Conservation (phyloP, 805 yeast genomes). For the Candida tibetensis region DNA sequence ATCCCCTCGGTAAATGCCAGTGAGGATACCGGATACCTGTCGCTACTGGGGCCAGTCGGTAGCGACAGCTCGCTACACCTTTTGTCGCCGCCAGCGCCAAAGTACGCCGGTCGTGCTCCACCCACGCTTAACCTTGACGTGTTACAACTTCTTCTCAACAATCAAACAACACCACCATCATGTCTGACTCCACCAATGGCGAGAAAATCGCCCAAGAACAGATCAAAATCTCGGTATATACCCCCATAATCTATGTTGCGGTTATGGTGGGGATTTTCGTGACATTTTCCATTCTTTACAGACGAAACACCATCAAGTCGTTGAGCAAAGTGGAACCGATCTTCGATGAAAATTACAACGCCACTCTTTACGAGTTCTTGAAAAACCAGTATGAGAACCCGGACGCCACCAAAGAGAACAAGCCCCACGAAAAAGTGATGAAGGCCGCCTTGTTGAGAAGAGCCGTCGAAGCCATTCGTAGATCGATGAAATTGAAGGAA, state of each 20-base stretch:
- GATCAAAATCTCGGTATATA: conserved; percentile 41
- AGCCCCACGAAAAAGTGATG: conserved; percentile 74
- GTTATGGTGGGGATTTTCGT: conserved; percentile 64
- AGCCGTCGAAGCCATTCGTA: conserved; percentile 83
- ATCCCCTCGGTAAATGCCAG: too few species aligned
- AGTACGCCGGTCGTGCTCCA: too few species aligned
- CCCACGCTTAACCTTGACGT: too few species aligned
- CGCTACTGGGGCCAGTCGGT: too few species aligned
- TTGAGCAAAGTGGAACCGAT: conserved; percentile 66
- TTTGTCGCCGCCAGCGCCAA: too few species aligned
- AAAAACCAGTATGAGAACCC: conserved; percentile 43
- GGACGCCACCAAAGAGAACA: conserved; percentile 32
- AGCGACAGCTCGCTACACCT: too few species aligned
- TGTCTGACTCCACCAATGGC: conserved; percentile 12
- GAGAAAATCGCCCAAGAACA: conserved; percentile 22
- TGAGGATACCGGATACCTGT: too few species aligned
- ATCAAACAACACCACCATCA: too few species aligned
- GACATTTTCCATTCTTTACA: conserved; percentile 66
- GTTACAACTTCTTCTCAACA: too few species aligned
- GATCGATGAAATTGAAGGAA: conserved; percentile 80
- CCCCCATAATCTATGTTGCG: conserved; percentile 75
- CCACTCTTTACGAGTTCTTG: conserved; percentile 60
- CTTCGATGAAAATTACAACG: conserved; percentile 65
- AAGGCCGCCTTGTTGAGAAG: conserved; percentile 57
- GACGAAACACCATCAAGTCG: conserved; percentile 52